A percentile compares a stretch with the other conserved stretches of the same genome.
Evolutionary conservation across 495 filamentous ascomycete genomes (phyloP).

Genomic region (Penicillium antarcticum): DNA sequence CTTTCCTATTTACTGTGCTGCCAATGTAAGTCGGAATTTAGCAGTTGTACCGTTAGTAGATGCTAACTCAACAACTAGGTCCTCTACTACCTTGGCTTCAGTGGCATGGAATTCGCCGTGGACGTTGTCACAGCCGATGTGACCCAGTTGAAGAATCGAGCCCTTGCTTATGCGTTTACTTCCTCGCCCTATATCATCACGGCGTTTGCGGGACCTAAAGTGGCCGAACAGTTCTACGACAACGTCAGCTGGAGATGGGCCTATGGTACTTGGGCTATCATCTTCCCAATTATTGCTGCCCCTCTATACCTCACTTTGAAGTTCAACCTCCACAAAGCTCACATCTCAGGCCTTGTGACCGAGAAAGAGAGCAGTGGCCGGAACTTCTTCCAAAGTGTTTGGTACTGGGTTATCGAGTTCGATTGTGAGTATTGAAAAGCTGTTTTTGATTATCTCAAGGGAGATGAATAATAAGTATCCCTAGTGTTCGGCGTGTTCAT

Average conservation of each 20-base stretch:
- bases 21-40: conserved; percentile 9
- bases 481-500: conserved; percentile 50
- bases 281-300: conserved; percentile 48
- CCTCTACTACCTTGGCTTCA: conserved; percentile 47
- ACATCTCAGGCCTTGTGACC: conserved; percentile 27
- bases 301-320: conserved; percentile 45
- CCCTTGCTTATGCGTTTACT: conserved; percentile 53
- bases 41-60: no score
- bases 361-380: conserved; percentile 24
- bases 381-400: conserved; percentile 13
- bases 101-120: conserved; percentile 50
- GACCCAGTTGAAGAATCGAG: conserved; percentile 55
- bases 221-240: conserved; percentile 42
- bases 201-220: conserved; percentile 48
- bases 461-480: background rate
- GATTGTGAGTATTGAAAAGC: conserved; percentile 14
- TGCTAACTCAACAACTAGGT: conserved; percentile 22
- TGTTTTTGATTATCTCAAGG: background rate
- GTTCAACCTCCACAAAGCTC: conserved; percentile 50
- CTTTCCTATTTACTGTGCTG: conserved; percentile 44
- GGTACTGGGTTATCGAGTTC: conserved; percentile 18
- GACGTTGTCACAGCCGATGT: conserved; percentile 58
- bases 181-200: conserved; percentile 59
- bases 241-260: conserved; percentile 56
- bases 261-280: conserved; percentile 57